phyloP scores from a whole-genome alignment of 768 basidiomycete genomes.

The Suillus lakei region DNA sequence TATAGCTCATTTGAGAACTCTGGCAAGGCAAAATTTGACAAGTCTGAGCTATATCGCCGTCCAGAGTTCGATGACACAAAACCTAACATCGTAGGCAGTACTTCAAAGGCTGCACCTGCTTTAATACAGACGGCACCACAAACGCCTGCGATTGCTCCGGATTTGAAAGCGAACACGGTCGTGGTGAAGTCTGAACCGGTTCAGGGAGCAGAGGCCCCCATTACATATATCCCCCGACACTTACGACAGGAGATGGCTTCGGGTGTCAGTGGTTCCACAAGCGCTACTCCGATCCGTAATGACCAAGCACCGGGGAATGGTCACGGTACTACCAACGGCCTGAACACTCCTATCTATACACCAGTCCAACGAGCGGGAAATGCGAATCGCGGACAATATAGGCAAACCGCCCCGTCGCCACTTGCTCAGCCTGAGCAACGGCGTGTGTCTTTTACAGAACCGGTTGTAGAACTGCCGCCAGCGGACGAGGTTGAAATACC shows the following conservation, averaged over 20 bases:
- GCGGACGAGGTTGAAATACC: slow-evolving; percentile 11
- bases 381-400: slow-evolving; percentile 8
- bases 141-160: background rate
- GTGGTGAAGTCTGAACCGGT: slow-evolving; percentile 25
- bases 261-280: slow-evolving; percentile 11
- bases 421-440: slow-evolving; percentile 20
- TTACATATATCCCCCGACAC: slow-evolving; percentile 46
- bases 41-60: slow-evolving; percentile 66
- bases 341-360: slow-evolving; percentile 42
- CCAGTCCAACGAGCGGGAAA: slow-evolving; percentile 21
- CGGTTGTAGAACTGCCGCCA: background rate
- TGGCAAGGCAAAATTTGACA: slow-evolving; percentile 68
- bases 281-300: slow-evolving; percentile 4
- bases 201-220: slow-evolving; percentile 20
- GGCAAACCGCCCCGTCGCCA: slow-evolving; percentile 11
- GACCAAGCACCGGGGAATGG: background rate
- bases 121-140: slow-evolving; percentile 2
- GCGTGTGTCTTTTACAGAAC: slow-evolving; percentile 16
- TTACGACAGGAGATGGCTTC: slow-evolving; percentile 35
- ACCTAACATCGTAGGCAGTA: slow-evolving; percentile 21
- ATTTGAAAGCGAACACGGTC: background rate
- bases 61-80: slow-evolving; percentile 67
- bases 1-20: slow-evolving; percentile 13
- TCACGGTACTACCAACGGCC: slow-evolving; percentile 17
- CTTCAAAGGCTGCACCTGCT: slow-evolving; percentile 3